Conservation (phyloP, 225 moss, liverwort and hornwort species). For the Anthoceros angustus region DNA sequence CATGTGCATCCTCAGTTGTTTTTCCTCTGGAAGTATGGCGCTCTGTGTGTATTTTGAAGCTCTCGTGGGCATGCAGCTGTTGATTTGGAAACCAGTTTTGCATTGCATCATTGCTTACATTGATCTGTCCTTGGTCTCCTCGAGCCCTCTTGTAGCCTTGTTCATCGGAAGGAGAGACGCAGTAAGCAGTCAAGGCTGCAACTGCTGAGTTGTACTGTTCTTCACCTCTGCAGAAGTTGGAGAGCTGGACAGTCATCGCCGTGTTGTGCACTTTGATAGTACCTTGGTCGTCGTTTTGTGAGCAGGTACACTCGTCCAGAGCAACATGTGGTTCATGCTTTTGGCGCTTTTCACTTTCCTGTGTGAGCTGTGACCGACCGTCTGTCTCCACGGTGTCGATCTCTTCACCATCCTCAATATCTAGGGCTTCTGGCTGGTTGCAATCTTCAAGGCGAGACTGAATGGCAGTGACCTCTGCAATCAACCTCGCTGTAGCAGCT, state of each 20-base stretch:
- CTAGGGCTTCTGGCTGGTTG: constrained; percentile 36
- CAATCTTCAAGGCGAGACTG: constrained; percentile 77
- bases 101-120: not conserved
- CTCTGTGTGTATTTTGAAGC: not conserved
- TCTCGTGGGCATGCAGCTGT: not conserved
- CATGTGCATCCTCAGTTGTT: not conserved
- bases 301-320: not conserved
- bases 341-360: not conserved
- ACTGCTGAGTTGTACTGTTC: not conserved
- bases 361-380: not conserved
- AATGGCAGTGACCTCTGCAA: constrained; percentile 62
- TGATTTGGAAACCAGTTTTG: not conserved
- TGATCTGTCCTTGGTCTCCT: not conserved
- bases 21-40: not conserved
- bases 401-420: constrained; percentile 25
- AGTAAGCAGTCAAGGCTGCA: constrained; percentile 2
- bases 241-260: not conserved
- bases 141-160: constrained; percentile 3
- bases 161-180: not conserved
- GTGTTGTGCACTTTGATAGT: not conserved
- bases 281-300: not conserved
- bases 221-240: not conserved
- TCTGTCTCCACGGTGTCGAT: not conserved
- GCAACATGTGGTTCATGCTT: not conserved
- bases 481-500: constrained; percentile 52